phyloP scores from a whole-genome alignment of 805 yeast species.

The Cyberlindnera nakhonratchasimensis region DNA sequence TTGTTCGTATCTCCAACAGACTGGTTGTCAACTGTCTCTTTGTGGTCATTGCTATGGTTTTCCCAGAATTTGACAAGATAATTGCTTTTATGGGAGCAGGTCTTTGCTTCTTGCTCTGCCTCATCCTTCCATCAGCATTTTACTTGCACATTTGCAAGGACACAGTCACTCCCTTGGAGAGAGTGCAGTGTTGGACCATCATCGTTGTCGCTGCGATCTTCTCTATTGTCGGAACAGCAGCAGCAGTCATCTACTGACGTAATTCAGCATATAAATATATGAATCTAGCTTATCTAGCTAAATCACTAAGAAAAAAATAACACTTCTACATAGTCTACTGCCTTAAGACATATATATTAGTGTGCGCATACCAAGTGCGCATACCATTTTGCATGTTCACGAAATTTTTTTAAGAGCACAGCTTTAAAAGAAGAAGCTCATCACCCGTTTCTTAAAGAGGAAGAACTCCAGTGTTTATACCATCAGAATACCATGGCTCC shows the following conservation, averaged over 20 bases:
- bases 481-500: not conserved
- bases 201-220: constrained; percentile 43
- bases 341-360: not conserved
- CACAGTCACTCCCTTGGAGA: constrained; percentile 40
- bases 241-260: constrained; percentile 36
- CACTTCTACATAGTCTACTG: not conserved
- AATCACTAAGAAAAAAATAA: not conserved
- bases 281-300: not conserved
- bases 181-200: constrained; percentile 38
- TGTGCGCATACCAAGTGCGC: not conserved
- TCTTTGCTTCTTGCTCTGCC: constrained; percentile 73
- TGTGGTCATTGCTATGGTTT: constrained; percentile 54
- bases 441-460: not conserved
- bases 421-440: constrained; percentile 1
- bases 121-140: constrained; percentile 72
- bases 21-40: constrained; percentile 52
- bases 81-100: constrained; percentile 82
- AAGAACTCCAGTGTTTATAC: not conserved
- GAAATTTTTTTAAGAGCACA: not conserved
- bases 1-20: constrained; percentile 25
- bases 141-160: constrained; percentile 54
- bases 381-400: not conserved
- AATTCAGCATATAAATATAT: not conserved
- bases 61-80: constrained; percentile 78
- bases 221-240: constrained; percentile 59